phyloP scores from a whole-genome alignment of 2,329 filamentous ascomycete genomes.

The Ascochyta lentis region DNA sequence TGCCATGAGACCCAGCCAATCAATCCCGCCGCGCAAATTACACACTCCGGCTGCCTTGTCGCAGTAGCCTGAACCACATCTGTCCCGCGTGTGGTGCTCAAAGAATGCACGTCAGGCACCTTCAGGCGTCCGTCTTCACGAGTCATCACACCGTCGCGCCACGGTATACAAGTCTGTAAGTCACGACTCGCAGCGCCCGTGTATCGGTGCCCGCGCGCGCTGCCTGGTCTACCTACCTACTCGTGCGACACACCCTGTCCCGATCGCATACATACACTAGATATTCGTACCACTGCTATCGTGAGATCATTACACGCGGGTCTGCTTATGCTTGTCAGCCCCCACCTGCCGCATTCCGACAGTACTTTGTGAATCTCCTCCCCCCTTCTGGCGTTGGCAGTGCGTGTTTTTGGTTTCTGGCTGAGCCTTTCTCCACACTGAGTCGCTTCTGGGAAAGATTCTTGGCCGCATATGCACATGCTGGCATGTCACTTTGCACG shows the following conservation, averaged over 20 bases:
- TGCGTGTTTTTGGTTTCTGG: too few relatives aligned
- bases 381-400: neutral
- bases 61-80: neutral
- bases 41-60: neutral
- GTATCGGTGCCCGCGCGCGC: neutral
- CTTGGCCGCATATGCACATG: constrained; percentile 8
- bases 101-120: constrained; percentile 2
- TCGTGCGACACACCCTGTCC: neutral
- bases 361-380: too few relatives aligned
- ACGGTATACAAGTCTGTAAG: neutral
- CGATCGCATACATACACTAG: neutral
- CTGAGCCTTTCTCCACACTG: too few relatives aligned
- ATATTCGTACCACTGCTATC: neutral
- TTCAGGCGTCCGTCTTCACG: constrained; percentile 2
- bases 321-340: constrained; percentile 12
- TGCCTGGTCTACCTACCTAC: neutral
- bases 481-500: constrained; percentile 7
- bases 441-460: neutral
- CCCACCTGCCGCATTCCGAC: constrained; percentile 14
- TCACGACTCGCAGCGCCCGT: constrained; percentile 1
- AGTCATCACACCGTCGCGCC: constrained; percentile 4
- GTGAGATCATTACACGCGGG: neutral
- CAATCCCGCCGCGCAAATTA: neutral
- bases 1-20: neutral
- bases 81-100: constrained; percentile 3